phyloP scores from a whole-genome alignment of 129 eudicot species.

The Scalesia atractyloides region DNA sequence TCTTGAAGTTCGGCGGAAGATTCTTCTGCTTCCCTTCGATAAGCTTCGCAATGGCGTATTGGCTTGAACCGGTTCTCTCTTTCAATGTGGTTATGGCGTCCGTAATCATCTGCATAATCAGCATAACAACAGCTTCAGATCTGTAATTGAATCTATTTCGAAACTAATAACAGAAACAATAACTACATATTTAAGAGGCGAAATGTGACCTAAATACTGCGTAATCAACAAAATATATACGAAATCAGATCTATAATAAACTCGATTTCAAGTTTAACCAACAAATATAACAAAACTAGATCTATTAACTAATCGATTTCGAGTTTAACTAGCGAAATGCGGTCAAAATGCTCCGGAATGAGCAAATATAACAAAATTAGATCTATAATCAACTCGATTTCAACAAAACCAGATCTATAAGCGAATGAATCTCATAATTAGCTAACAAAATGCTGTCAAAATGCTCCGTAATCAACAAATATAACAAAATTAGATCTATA shows the following conservation, averaged over 20 bases:
- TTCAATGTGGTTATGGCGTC: constrained; percentile 60
- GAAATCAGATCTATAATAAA: too few relatives aligned
- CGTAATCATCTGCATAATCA: constrained; percentile 44
- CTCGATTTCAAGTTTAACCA: too few relatives aligned
- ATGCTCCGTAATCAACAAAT: constrained; percentile 5
- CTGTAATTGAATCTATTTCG: not conserved
- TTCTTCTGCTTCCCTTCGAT: constrained; percentile 57
- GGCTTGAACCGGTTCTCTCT: constrained; percentile 63
- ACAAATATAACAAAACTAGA: too few relatives aligned
- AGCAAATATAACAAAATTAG: not conserved
- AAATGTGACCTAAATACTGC: too few relatives aligned
- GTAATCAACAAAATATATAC: too few relatives aligned
- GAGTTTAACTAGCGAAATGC: too few relatives aligned
- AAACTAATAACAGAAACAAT: too few relatives aligned
- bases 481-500: constrained; percentile 4
- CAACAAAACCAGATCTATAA: not conserved
- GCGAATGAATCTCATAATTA: not conserved
- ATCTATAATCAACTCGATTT: not conserved
- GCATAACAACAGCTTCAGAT: not conserved
- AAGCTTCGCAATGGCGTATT: constrained; percentile 53
- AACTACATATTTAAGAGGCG: too few relatives aligned
- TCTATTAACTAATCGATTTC: too few relatives aligned
- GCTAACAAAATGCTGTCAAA: not conserved
- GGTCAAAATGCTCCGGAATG: not conserved
- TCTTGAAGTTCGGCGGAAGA: constrained; percentile 54